A percentile compares a stretch with the other conserved stretches of the same genome.
Conservation (phyloP, 768 basidiomycete genomes). For the Russula vinacea region DNA sequence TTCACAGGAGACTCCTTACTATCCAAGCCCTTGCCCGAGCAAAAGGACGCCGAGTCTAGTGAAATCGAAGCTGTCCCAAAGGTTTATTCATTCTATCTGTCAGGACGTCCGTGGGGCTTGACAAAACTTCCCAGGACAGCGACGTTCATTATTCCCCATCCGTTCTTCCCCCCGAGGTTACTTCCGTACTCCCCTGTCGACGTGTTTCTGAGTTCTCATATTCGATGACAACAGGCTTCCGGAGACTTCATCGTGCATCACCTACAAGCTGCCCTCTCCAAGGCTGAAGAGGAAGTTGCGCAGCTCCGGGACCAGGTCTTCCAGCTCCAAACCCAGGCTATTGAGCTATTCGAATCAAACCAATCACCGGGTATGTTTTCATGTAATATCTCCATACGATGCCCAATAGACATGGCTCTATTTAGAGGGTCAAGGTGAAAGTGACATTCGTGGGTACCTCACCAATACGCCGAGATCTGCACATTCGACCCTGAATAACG, state of each 20-base stretch:
- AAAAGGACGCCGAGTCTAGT: not conserved
- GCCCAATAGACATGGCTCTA: not conserved
- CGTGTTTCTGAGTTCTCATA: not conserved
- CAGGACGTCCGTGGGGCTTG: not conserved
- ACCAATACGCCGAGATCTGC: not conserved
- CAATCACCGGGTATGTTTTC: not conserved
- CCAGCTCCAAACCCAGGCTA: constrained; percentile 13
- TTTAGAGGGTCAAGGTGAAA: not conserved
- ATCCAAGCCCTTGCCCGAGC: not conserved
- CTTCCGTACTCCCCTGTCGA: not conserved
- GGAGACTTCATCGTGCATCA: constrained; percentile 11
- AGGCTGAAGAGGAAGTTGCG: constrained; percentile 23
- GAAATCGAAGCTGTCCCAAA: not conserved
- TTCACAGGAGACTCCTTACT: not conserved
- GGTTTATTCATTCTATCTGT: constrained; percentile 3
- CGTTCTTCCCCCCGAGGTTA: constrained; percentile 12
- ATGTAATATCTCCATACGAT: not conserved
- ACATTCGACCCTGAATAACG: constrained; percentile 7
- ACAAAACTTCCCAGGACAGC: constrained; percentile 6
- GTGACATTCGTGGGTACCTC: constrained; percentile 9
- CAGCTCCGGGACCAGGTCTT: constrained; percentile 16
- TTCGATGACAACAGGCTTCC: constrained; percentile 1
- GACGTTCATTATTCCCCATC: not conserved
- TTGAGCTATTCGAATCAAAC: constrained; percentile 10
- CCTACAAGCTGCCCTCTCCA: constrained; percentile 22